Evolutionary conservation across 2,329 filamentous ascomycete species (phyloP).

Genomic region (Aureobasidium sp.): DNA sequence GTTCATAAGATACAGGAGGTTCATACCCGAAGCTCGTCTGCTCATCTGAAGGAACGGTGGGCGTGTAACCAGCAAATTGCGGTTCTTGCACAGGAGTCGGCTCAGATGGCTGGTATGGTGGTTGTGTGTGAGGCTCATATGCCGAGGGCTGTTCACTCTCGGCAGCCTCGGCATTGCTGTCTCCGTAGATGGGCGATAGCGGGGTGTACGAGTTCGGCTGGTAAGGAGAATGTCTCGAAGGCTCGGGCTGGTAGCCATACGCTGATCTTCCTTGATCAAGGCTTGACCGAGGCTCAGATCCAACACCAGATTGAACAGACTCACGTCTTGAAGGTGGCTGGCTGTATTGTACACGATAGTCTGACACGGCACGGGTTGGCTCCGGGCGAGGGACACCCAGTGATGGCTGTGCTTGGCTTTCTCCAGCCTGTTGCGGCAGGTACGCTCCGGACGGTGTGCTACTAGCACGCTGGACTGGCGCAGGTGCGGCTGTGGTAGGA

Average conservation of each 20-base stretch:
- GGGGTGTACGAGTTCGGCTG: slow-evolving; percentile 6
- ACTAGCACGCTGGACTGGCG: slow-evolving; percentile 13
- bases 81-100: background rate
- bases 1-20: background rate
- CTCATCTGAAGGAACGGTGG: background rate
- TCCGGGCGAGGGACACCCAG: slow-evolving; percentile 24
- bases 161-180: background rate
- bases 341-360: slow-evolving; percentile 23
- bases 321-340: slow-evolving; percentile 23
- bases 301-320: slow-evolving; percentile 19
- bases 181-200: background rate
- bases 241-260: slow-evolving; percentile 11
- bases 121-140: background rate
- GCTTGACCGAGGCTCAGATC: slow-evolving; percentile 8
- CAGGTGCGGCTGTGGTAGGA: background rate
- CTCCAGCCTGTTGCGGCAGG: slow-evolving; percentile 13
- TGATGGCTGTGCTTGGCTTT: slow-evolving; percentile 11
- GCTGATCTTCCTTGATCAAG: slow-evolving; percentile 12
- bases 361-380: slow-evolving; percentile 21
- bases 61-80: background rate
- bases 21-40: background rate
- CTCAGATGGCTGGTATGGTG: slow-evolving; percentile 6
- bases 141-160: background rate
- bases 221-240: slow-evolving; percentile 9
- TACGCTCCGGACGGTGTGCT: slow-evolving; percentile 14